A percentile compares a stretch with the other conserved stretches of the same genome.
Evolutionary conservation across 352 stramenopile species (phyloP).

Genomic region (Blastocystis sp.): DNA sequence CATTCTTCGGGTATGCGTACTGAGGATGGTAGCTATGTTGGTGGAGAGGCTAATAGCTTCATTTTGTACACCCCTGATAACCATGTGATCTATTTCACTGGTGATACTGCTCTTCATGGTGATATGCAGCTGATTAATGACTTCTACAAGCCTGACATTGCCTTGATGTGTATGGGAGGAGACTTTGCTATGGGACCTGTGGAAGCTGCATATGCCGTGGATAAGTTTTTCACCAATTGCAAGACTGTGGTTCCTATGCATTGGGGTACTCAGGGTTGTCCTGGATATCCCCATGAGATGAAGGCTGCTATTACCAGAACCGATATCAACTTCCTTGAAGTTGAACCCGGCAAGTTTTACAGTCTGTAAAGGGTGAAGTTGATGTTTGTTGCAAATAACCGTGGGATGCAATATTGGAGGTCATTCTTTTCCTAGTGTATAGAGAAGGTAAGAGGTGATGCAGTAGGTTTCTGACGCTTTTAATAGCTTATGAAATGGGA

Average conservation of each 20-base stretch:
- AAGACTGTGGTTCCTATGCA: conserved; percentile 64
- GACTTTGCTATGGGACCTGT: conserved; percentile 67
- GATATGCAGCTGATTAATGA: conserved; percentile 67
- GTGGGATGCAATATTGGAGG: neutral
- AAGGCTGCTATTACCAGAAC: conserved; percentile 50
- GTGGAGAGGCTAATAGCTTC: conserved; percentile 67
- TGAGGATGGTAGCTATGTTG: conserved; percentile 58
- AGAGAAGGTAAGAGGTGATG: neutral
- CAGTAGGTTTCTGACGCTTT: neutral
- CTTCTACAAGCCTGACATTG: conserved; percentile 67
- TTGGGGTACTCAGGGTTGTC: conserved; percentile 51
- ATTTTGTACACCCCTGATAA: conserved; percentile 66
- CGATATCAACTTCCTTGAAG: conserved; percentile 54
- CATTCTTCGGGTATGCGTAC: conserved; percentile 61
- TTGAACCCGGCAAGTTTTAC: conserved; percentile 53
- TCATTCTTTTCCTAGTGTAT: neutral
- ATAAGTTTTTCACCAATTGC: conserved; percentile 51
- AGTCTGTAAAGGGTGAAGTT: conserved; percentile 14
- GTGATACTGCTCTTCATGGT: conserved; percentile 63
- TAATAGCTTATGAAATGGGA: conserved; percentile 43
- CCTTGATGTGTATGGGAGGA: conserved; percentile 60
- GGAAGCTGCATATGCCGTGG: conserved; percentile 63
- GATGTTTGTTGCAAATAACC: conserved; percentile 36
- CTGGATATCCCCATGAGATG: conserved; percentile 49
- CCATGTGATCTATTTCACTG: conserved; percentile 67